Percentiles rank a stretch among this genome's conserved stretches.
Evolutionary conservation across 257 asterid species (phyloP).

Genomic region (Ocimum tenuiflorum): DNA sequence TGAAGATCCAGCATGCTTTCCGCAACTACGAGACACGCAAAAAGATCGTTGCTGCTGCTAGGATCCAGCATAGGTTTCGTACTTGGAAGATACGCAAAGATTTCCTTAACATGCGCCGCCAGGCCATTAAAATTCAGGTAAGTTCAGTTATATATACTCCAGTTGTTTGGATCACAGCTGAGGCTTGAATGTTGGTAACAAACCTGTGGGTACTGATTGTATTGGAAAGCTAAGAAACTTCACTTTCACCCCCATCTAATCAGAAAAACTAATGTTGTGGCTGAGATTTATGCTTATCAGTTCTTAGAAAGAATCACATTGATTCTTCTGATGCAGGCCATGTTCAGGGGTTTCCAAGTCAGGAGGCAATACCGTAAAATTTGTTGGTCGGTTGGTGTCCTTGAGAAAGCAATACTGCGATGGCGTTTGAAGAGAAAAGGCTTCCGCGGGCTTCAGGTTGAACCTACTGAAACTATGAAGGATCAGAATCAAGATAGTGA

Average conservation of each 20-base stretch:
- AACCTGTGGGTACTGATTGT: not conserved
- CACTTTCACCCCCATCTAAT: not conserved
- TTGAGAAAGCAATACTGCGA: conserved; percentile 83
- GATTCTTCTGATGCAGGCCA: conserved; percentile 41
- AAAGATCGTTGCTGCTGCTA: conserved; percentile 76
- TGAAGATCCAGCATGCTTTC: conserved; percentile 97
- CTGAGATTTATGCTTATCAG: not conserved
- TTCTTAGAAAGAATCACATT: conserved; percentile 6
- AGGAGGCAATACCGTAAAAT: conserved; percentile 75
- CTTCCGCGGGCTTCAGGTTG: conserved; percentile 76
- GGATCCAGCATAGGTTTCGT: conserved; percentile 79
- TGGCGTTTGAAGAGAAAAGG: conserved; percentile 97
- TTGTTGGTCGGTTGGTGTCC: conserved; percentile 84
- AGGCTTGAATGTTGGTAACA: not conserved
- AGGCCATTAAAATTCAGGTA: conserved; percentile 81
- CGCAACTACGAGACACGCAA: conserved; percentile 61
- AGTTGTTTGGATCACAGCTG: not conserved
- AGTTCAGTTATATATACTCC: conserved; percentile 11
- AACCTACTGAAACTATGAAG: conserved; percentile 20
- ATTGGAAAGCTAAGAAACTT: not conserved
- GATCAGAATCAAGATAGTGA: conserved; percentile 43
- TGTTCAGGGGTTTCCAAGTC: conserved; percentile 74
- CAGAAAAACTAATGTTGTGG: not conserved
- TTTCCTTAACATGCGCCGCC: conserved; percentile 77
- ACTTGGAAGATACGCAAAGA: conserved; percentile 84